A percentile compares a stretch with the other conserved stretches of the same genome.
Evolutionary conservation across 2,329 filamentous ascomycete genomes (phyloP).

Genomic region (Colletotrichum cereale): DNA sequence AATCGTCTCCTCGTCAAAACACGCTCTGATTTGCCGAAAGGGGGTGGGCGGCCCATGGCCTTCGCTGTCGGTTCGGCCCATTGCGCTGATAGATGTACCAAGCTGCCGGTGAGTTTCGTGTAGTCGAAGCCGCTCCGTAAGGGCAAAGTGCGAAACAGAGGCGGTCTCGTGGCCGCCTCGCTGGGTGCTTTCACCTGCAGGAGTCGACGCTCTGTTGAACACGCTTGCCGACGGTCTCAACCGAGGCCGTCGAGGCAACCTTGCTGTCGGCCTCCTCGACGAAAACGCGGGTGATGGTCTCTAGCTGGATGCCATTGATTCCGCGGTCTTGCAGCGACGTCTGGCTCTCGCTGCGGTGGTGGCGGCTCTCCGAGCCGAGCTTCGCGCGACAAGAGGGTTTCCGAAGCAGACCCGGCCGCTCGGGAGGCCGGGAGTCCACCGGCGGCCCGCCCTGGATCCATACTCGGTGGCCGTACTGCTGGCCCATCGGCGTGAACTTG

Average conservation of each 20-base stretch:
- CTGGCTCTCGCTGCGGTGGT: slow-evolving; percentile 27
- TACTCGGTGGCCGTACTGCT: slow-evolving; percentile 28
- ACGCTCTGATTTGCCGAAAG: slow-evolving; percentile 65
- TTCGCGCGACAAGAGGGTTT: neutral
- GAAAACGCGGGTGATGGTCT: slow-evolving; percentile 57
- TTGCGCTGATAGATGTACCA: neutral
- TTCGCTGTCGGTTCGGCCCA: neutral
- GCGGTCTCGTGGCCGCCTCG: neutral
- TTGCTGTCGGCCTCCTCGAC: slow-evolving; percentile 52
- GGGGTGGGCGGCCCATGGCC: neutral
- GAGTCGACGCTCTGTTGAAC: slow-evolving; percentile 24
- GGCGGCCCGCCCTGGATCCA: slow-evolving; percentile 10
- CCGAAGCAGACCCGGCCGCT: neutral
- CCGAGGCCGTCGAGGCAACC: neutral
- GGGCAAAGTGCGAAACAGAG: neutral
- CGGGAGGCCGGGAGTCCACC: neutral
- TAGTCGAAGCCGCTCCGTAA: neutral
- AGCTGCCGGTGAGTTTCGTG: too few species aligned
- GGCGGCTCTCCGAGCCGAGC: neutral
- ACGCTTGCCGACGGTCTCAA: slow-evolving; percentile 17
- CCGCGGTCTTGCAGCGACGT: slow-evolving; percentile 12
- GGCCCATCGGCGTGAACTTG: slow-evolving; percentile 8
- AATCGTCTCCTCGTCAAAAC: slow-evolving; percentile 62
- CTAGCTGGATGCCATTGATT: slow-evolving; percentile 55
- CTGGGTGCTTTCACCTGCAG: neutral